Percentiles rank a stretch among this genome's conserved stretches.
These are phyloP conservation scores for Amanita thiersii DNA, from an alignment of 768 basidiomycete species.

Conservation along the genomic window DNA sequence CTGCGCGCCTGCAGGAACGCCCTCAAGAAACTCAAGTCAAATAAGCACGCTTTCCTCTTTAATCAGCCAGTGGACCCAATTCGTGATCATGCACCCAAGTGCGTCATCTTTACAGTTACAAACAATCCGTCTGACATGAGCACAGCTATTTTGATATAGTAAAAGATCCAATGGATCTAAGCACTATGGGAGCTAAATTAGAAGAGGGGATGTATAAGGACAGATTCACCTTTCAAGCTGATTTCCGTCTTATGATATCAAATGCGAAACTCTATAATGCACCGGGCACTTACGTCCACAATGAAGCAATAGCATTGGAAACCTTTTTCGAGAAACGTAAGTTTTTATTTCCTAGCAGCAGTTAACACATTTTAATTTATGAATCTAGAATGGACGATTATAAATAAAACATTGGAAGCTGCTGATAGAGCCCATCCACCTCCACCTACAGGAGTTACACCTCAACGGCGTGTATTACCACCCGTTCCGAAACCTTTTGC, in stretches of 20 bases:
- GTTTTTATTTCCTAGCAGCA: slow-evolving; percentile 18
- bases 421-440: slow-evolving; percentile 41
- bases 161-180: slow-evolving; percentile 91
- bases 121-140: slow-evolving; percentile 10
- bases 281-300: slow-evolving; percentile 61
- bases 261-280: slow-evolving; percentile 88
- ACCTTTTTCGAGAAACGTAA: slow-evolving; percentile 79
- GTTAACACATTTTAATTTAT: slow-evolving; percentile 1
- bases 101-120: slow-evolving; percentile 17
- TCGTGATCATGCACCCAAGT: slow-evolving; percentile 86
- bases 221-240: slow-evolving; percentile 74
- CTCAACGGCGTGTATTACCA: slow-evolving; percentile 28
- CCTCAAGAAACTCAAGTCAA: slow-evolving; percentile 68
- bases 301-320: slow-evolving; percentile 70
- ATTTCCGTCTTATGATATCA: slow-evolving; percentile 80
- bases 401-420: slow-evolving; percentile 74
- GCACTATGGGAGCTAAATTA: slow-evolving; percentile 81
- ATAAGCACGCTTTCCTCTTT: slow-evolving; percentile 73
- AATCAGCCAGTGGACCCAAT: slow-evolving; percentile 94
- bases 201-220: slow-evolving; percentile 81
- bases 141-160: slow-evolving; percentile 84
- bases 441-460: slow-evolving; percentile 13
- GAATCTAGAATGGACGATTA: slow-evolving; percentile 73
- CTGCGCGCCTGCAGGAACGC: slow-evolving; percentile 67
- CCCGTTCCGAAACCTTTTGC: slow-evolving; percentile 32